Base-by-base conservation (phyloP, 345 rosid species). In the Syzygium grande region DNA sequence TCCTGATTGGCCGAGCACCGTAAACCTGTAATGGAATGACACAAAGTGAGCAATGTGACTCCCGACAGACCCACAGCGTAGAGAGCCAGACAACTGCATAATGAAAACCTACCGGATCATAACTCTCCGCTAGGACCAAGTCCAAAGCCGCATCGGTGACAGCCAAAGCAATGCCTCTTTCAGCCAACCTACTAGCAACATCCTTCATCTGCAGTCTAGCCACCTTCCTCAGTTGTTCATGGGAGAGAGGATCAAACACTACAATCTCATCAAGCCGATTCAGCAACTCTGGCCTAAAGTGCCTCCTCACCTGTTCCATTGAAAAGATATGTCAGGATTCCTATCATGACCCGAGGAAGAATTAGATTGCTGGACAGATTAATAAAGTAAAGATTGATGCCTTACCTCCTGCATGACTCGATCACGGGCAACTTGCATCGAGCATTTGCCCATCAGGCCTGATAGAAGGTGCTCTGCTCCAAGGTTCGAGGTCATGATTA, bases 401-500 rank as follows among this genome's bases (percentile, higher is more conserved):
- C 6, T 11, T 89, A 94, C 98, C 94, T 96, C 99, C 86, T 92
- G 96, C 97, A 95, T 91, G 29, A 97, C 99, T 41, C 93, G 89
- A 12, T 95, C 98, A 1, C 96, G 93, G 41, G 99, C 99, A 84
- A 88, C 98, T 88, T 97, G 93, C 95, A 97, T 95, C 3, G 99
- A 3, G 58, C 92, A 92, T 85, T 96, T 95, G 51, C 99, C 99
- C 3, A 87, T 91, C 13, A 97, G 85, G 4, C 99, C 98, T 6
- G 96, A 90, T 2, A 97, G 91, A 27, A 97, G 95, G 73, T 95
- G 96, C 83, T 97, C 99, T 0, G 98, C 98, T 9, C 99, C 99
- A 23, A 97, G 96, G 91, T 97, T 96, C 1, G 99, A 97, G 1
- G 99, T 97, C 99, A 97, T 95, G 85, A 97, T 95, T 22, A 97